Conservation (phyloP, 345 rosid species). For the Gossypium herbaceum region DNA sequence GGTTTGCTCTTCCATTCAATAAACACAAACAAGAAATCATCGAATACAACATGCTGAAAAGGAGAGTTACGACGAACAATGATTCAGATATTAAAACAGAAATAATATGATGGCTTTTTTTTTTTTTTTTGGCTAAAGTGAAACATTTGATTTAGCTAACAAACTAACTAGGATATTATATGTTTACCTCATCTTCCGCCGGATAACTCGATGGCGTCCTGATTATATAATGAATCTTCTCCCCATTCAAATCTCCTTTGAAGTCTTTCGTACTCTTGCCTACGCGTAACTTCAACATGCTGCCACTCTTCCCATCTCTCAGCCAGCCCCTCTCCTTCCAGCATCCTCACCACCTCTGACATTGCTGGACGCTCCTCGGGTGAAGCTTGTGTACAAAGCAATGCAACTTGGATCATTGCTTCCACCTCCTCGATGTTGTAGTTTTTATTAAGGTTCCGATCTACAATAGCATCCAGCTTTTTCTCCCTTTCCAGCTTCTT, state of each 20-base stretch:
- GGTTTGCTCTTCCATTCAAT: background rate
- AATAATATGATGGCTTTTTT: too few species aligned
- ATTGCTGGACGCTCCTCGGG: conserved; percentile 89
- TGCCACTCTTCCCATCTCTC: conserved; percentile 99
- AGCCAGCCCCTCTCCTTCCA: conserved; percentile 94
- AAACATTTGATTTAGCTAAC: background rate
- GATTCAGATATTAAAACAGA: background rate
- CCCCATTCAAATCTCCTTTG: conserved; percentile 87
- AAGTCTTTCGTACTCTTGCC: conserved; percentile 75
- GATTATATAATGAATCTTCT: conserved; percentile 75
- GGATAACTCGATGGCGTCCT: conserved; percentile 79
- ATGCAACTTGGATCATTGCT: conserved; percentile 88
- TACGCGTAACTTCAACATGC: conserved; percentile 71
- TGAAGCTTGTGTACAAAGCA: conserved; percentile 80
- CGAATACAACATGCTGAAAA: background rate
- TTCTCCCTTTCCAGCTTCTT: conserved; percentile 92
- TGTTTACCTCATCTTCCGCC: conserved; percentile 63
- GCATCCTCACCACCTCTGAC: conserved; percentile 95
- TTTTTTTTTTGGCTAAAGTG: too few species aligned
- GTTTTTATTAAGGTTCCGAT: conserved; percentile 50
- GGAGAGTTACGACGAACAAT: background rate
- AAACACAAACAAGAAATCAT: background rate
- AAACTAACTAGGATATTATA: background rate
- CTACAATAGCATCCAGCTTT: conserved; percentile 74
- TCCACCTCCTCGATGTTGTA: conserved; percentile 70